These are phyloP conservation scores for Ophiostoma fasciatum DNA, from an alignment of 2,329 filamentous ascomycete genomes.

Conservation along the genomic window DNA sequence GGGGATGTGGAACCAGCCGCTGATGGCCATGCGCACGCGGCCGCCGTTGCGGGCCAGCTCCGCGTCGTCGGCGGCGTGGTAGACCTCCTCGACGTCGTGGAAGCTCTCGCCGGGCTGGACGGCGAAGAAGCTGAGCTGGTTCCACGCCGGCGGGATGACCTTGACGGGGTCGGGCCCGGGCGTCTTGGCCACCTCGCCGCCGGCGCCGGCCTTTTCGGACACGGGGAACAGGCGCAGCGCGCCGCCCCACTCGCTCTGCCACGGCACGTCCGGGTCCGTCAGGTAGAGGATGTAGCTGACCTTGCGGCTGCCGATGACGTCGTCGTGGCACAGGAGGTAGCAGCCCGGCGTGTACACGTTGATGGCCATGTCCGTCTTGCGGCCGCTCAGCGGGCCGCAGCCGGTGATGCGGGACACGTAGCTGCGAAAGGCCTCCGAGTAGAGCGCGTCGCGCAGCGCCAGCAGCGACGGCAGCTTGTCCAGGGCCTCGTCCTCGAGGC, in stretches of 20 bases:
- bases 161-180: conserved; percentile 66
- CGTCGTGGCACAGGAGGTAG: conserved; percentile 91
- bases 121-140: conserved; percentile 95
- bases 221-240: conserved; percentile 77
- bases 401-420: conserved; percentile 79
- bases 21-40: conserved; percentile 89
- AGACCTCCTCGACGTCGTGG: conserved; percentile 97
- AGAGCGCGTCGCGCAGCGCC: conserved; percentile 81
- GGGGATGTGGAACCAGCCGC: conserved; percentile 97
- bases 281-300: conserved; percentile 97
- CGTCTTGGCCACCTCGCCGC: conserved; percentile 63
- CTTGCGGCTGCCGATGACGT: conserved; percentile 92
- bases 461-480: conserved; percentile 81
- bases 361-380: conserved; percentile 98
- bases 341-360: conserved; percentile 96
- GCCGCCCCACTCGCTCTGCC: conserved; percentile 86
- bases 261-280: conserved; percentile 78
- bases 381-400: conserved; percentile 74
- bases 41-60: conserved; percentile 53
- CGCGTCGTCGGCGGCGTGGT: conserved; percentile 47
- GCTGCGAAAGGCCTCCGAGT: conserved; percentile 76
- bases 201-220: conserved; percentile 45
- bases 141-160: conserved; percentile 86
- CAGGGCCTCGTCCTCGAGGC: conserved; percentile 73
- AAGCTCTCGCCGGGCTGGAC: conserved; percentile 98